Evolutionary conservation across 148 eudicot species (phyloP).

Genomic region (Persicaria tinctoria): DNA sequence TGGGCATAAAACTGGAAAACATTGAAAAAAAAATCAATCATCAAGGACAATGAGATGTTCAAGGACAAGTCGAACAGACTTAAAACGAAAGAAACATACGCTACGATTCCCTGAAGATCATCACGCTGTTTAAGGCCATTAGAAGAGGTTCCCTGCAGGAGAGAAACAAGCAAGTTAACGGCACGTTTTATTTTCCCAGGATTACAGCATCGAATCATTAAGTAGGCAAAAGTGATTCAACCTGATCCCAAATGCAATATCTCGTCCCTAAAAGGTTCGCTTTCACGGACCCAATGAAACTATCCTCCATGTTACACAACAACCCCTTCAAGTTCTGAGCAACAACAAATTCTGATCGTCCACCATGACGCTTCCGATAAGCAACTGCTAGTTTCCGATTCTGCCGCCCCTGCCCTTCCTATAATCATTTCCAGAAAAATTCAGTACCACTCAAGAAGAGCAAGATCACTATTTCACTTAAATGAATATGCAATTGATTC

Average conservation of each 20-base stretch:
- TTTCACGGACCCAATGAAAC: conserved; percentile 57
- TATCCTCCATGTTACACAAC: conserved; percentile 43
- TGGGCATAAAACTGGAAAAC: conserved; percentile 57
- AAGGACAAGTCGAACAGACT: no score
- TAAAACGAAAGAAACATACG: conserved; percentile 36
- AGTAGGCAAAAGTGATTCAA: conserved; percentile 8
- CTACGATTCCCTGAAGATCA: conserved; percentile 51
- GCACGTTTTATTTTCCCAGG: neutral
- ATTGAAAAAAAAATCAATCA: neutral
- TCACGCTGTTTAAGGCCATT: conserved; percentile 35
- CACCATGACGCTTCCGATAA: conserved; percentile 56
- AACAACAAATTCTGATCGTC: conserved; percentile 61
- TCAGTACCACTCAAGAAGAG: neutral
- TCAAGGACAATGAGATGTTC: no score
- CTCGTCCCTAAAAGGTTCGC: conserved; percentile 81
- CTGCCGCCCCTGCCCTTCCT: conserved; percentile 94
- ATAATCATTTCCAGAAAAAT: neutral
- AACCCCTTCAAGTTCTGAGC: conserved; percentile 66
- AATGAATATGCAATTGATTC: neutral
- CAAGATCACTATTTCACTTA: neutral
- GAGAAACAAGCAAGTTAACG: neutral
- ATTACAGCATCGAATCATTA: neutral
- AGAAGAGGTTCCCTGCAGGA: conserved; percentile 39
- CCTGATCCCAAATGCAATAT: conserved; percentile 81
- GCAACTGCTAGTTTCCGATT: conserved; percentile 89